Evolutionary conservation across 2,329 filamentous ascomycete species (phyloP).

Genomic region (Aspergillus sp.): DNA sequence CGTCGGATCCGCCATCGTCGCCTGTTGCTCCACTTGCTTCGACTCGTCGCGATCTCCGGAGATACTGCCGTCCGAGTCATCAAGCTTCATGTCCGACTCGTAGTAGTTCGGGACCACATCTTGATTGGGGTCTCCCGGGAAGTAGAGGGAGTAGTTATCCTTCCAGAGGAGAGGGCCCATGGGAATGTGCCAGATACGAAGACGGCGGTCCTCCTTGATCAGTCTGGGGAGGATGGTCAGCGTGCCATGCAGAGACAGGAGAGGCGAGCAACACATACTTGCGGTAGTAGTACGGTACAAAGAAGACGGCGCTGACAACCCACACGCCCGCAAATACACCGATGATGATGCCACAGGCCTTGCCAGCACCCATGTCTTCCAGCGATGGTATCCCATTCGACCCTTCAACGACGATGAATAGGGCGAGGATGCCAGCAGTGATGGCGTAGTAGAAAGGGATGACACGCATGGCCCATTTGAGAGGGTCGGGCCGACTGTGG

Average conservation of each 20-base stretch:
- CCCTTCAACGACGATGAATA: background rate
- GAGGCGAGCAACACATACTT: background rate
- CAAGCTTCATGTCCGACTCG: background rate
- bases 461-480: constrained; percentile 46
- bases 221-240: background rate
- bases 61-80: background rate
- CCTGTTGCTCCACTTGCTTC: background rate
- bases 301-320: background rate
- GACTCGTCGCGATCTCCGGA: background rate
- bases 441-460: constrained; percentile 48
- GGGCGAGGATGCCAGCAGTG: constrained; percentile 34
- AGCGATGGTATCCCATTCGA: background rate
- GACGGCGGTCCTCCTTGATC: background rate
- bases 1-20: background rate
- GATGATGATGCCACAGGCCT: background rate
- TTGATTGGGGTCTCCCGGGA: background rate
- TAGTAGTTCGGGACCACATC: background rate
- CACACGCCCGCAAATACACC: background rate
- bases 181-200: background rate
- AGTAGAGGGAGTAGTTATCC: background rate
- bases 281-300: background rate
- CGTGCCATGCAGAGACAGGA: background rate
- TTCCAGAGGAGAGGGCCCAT: background rate
- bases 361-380: background rate
- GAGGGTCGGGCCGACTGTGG: constrained; percentile 44